Conservation (phyloP, 495 filamentous ascomycete species). For the Aspergillus mulundensis region DNA sequence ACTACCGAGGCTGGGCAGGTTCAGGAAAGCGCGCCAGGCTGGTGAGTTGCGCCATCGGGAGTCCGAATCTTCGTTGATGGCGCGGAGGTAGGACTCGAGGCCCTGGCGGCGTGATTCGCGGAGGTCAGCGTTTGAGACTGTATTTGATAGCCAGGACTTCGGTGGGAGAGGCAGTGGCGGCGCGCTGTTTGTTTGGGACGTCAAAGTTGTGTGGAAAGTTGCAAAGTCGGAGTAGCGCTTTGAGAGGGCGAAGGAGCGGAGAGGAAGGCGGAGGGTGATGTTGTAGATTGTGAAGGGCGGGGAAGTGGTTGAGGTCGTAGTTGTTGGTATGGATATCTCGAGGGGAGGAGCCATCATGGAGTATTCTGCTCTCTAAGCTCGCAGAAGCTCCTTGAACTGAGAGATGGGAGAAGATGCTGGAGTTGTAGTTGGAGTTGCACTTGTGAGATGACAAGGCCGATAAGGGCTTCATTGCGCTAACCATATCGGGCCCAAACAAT, state of each 20-base stretch:
- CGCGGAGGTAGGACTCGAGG: slow-evolving; percentile 76
- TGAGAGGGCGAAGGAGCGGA: slow-evolving; percentile 79
- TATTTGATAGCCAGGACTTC: slow-evolving; percentile 85
- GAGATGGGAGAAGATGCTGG: neutral
- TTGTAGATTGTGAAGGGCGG: slow-evolving; percentile 91
- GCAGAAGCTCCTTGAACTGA: neutral
- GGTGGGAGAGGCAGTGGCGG: slow-evolving; percentile 66
- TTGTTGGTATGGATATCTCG: slow-evolving; percentile 78
- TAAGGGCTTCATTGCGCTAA: neutral
- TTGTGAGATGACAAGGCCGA: neutral
- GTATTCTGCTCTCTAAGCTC: neutral
- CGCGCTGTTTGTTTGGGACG: slow-evolving; percentile 53
- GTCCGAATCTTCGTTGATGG: slow-evolving; percentile 73
- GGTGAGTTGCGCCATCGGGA: slow-evolving; percentile 78
- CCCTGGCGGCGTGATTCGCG: slow-evolving; percentile 73
- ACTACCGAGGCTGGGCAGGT: slow-evolving; percentile 55
- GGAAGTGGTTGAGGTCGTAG: slow-evolving; percentile 54
- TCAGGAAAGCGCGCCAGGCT: slow-evolving; percentile 83
- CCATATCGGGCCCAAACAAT: slow-evolving; percentile 8
- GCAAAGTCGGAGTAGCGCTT: slow-evolving; percentile 96
- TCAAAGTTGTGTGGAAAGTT: slow-evolving; percentile 67
- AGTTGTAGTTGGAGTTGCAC: slow-evolving; percentile 3
- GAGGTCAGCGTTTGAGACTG: slow-evolving; percentile 67
- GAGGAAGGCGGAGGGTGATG: slow-evolving; percentile 80
- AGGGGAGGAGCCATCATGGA: slow-evolving; percentile 64